phyloP scores from a whole-genome alignment of 2,329 filamentous ascomycete genomes.

The Scytalidium sp. region DNA sequence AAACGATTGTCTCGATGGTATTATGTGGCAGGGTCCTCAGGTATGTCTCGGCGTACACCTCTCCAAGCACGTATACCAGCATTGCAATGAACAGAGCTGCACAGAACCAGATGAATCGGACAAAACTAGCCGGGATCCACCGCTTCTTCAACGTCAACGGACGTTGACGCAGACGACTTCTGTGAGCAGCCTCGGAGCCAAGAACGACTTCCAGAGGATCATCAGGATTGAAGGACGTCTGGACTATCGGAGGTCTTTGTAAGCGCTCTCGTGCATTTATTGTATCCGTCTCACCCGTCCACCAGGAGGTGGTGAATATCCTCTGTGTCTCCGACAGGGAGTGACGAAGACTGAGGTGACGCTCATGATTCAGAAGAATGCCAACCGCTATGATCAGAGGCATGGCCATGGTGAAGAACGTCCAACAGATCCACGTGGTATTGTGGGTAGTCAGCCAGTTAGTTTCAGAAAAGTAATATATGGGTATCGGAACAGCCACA shows the following conservation, averaged over 20 bases:
- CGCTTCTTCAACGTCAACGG: constrained; percentile 23
- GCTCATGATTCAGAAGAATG: constrained; percentile 61
- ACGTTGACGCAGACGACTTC: constrained; percentile 8
- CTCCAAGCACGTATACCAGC: constrained; percentile 64
- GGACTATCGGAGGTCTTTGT: constrained; percentile 34
- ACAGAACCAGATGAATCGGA: constrained; percentile 69
- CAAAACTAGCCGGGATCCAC: constrained; percentile 65
- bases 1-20: constrained; percentile 64
- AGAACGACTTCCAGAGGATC: constrained; percentile 26
- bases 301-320: constrained; percentile 65
- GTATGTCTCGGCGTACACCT: constrained; percentile 68
- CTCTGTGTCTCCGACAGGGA: constrained; percentile 64
- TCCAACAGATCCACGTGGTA: constrained; percentile 67
- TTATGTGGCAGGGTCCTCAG: constrained; percentile 63
- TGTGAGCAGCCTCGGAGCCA: constrained; percentile 16
- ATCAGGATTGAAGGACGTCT: constrained; percentile 24
- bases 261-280: constrained; percentile 37
- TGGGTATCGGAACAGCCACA: constrained; percentile 54
- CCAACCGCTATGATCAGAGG: constrained; percentile 64
- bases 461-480: constrained; percentile 53
- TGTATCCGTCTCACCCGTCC: constrained; percentile 53
- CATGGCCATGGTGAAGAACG: constrained; percentile 67
- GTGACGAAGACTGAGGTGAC: constrained; percentile 58
- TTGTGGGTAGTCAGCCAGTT: constrained; percentile 58
- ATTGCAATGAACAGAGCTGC: constrained; percentile 59